Percentiles rank a stretch among this genome's conserved stretches.
Conservation (phyloP, 768 basidiomycete species). For the Lactarius psammicola region DNA sequence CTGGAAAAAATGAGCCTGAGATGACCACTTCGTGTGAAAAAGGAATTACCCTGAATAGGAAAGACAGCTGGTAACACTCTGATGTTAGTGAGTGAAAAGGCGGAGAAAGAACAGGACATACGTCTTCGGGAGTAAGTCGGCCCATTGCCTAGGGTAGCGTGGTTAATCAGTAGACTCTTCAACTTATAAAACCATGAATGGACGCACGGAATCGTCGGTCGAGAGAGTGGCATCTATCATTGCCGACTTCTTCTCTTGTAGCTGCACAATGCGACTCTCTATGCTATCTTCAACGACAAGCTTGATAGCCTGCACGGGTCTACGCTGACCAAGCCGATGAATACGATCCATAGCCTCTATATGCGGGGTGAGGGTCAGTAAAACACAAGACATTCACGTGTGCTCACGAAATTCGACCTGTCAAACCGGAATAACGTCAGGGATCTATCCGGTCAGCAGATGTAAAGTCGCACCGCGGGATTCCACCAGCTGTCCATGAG, state of each 20-base stretch:
- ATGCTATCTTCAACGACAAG: constrained; percentile 95
- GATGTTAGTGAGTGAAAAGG: constrained; percentile 8
- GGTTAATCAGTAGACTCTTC: constrained; percentile 20
- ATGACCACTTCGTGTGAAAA: background rate
- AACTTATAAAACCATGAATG: background rate
- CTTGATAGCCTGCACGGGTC: constrained; percentile 92
- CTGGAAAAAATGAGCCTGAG: constrained; percentile 11
- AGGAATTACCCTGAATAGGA: constrained; percentile 45
- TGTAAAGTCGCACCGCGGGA: constrained; percentile 60
- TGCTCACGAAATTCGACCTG: constrained; percentile 78
- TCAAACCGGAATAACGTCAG: constrained; percentile 5
- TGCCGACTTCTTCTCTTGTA: constrained; percentile 97
- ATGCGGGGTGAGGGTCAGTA: constrained; percentile 12
- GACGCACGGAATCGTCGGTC: constrained; percentile 69
- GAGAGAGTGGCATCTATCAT: constrained; percentile 91
- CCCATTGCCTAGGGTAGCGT: constrained; percentile 72
- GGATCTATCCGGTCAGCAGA: background rate
- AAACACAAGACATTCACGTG: background rate
- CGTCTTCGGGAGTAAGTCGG: constrained; percentile 81
- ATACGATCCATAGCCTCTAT: constrained; percentile 97
- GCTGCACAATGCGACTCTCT: constrained; percentile 91
- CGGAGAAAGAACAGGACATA: constrained; percentile 28
- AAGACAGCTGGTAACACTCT: constrained; percentile 38
- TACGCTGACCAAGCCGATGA: constrained; percentile 91
- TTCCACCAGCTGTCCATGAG: constrained; percentile 99